A percentile compares a stretch with the other conserved stretches of the same genome.
These are phyloP conservation scores for Mallotus japonicus DNA, from an alignment of 441 rosid genomes.

Conservation along the genomic window DNA sequence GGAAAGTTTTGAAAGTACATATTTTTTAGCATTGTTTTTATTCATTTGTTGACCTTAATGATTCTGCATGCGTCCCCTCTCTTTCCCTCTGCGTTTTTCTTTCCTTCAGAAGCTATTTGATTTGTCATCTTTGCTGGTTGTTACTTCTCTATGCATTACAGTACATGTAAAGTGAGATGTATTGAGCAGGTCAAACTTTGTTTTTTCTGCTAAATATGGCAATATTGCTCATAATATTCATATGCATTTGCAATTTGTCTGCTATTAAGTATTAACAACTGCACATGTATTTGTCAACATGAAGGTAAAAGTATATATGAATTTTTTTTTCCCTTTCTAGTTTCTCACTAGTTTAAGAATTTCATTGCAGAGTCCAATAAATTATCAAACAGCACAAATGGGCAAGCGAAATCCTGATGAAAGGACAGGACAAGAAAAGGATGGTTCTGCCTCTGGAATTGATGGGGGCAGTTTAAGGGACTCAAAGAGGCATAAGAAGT, in stretches of 20 bases:
- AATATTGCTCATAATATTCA: background rate
- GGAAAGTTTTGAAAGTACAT: background rate
- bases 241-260: background rate
- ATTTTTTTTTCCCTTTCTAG: background rate
- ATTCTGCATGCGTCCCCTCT: no score
- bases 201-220: background rate
- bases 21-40: background rate
- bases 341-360: background rate
- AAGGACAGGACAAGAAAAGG: constrained; percentile 29
- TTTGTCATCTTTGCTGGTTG: background rate
- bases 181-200: background rate
- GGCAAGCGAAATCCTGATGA: constrained; percentile 30
- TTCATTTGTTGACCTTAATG: no score
- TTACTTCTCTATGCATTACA: background rate
- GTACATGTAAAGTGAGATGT: background rate
- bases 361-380: constrained; percentile 38
- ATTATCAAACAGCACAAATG: constrained; percentile 22
- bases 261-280: background rate
- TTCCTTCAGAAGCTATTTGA: no score
- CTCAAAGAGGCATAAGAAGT: constrained; percentile 53
- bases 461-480: constrained; percentile 34
- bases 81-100: no score
- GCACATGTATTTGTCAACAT: background rate
- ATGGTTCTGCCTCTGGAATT: constrained; percentile 31
- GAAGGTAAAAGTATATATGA: background rate